Base-by-base conservation (phyloP, 768 basidiomycete species). In the Lactarius sanguifluus region DNA sequence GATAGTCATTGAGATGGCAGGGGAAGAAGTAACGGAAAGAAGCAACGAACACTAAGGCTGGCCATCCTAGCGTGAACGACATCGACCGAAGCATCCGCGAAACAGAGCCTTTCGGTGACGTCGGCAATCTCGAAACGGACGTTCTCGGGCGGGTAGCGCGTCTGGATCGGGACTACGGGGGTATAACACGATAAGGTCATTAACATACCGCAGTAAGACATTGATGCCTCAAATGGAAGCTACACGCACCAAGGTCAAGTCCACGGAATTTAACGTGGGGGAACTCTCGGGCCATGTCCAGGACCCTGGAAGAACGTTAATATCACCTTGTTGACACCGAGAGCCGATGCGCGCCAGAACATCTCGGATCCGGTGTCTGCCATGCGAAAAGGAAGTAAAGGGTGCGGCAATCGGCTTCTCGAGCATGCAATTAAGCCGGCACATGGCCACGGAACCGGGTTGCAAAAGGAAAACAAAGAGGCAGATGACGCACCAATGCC, bases 251-350 rank as follows among this genome's bases (percentile, higher is more conserved):
- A 70, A 91, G 88, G 76, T 94, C 92, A 60, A 91, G 75, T 50
- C 88, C 92, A 70, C 82, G 79, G 74, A 92, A 90, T 71, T 77
- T 76, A 67, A 85, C 88, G 71, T 83, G 79, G 20, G 85, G 86
- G 73, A 88, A 93, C 58, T 80, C 79, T 56, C 73, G 75, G 62
- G 88, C 89, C 86, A 93, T 88, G 70, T 91, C 88, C 76, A 88
- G 81, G 5, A 86, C 79, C 91, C 91, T 93, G 73, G 68, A 41
- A 43, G 13, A 15, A 28, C 7, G 57, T 34, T 28, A 62, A 20
- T 43, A 55, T 52, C n/a, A 43, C 20, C 1, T 28, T 25, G 43
- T 45, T 45, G 20, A 45, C 20, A 25, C 13, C 23, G 12, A n/a
- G n/a, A 25, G 45, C 47, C 20, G 45, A 47, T 45, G 20, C 45